phyloP scores from a whole-genome alignment of 2,329 filamentous ascomycete species.

The Cladosporium sp. region DNA sequence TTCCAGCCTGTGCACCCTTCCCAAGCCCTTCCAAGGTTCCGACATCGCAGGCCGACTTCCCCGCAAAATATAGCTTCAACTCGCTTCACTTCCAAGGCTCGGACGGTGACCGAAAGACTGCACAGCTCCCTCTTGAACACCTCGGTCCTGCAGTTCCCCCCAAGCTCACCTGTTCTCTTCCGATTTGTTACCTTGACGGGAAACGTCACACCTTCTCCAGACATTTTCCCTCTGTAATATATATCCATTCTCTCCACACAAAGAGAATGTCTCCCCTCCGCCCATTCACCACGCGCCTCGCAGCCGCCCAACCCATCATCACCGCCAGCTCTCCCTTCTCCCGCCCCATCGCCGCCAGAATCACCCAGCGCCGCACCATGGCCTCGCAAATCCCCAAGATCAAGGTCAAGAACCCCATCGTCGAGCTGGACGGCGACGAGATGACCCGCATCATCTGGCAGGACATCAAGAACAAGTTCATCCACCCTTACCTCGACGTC shows the following conservation, averaged over 20 bases:
- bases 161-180: background rate
- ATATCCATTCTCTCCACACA: background rate
- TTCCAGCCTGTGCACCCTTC: too few relatives aligned
- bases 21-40: background rate
- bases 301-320: constrained; percentile 14
- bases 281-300: constrained; percentile 16
- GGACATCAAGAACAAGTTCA: constrained; percentile 99
- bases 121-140: background rate
- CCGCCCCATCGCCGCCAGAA: constrained; percentile 28
- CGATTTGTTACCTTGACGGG: too few relatives aligned
- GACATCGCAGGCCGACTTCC: too few relatives aligned
- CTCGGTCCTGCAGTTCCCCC: background rate
- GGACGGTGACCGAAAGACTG: too few relatives aligned
- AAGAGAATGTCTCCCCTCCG: constrained; percentile 25
- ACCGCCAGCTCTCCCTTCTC: constrained; percentile 23
- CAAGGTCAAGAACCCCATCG: constrained; percentile 98
- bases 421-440: constrained; percentile 90
- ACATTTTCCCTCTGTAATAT: background rate
- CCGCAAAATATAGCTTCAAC: background rate
- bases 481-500: constrained; percentile 90
- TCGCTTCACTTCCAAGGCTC: too few relatives aligned
- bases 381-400: constrained; percentile 65
- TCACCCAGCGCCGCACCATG: constrained; percentile 34
- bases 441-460: constrained; percentile 99
- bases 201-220: background rate